A percentile compares a stretch with the other conserved stretches of the same genome.
Evolutionary conservation across 225 moss, liverwort and hornwort species (phyloP).

Genomic region (Pseudisothecium myosuroides): DNA sequence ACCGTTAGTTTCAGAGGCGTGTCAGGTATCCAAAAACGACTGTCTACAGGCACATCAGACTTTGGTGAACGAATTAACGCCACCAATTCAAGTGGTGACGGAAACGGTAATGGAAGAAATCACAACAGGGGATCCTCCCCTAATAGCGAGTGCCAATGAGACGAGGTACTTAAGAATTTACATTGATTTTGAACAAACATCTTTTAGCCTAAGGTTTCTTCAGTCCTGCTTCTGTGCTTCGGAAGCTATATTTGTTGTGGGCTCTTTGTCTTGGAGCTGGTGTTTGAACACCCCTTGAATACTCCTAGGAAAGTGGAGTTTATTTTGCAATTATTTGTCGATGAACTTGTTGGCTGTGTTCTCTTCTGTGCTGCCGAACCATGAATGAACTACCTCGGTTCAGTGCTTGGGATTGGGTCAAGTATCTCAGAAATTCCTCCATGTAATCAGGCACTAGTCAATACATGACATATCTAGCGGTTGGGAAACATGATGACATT

Average conservation of each 20-base stretch:
- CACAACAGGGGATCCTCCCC: background rate
- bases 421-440: background rate
- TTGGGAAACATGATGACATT: background rate
- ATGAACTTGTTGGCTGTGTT: background rate
- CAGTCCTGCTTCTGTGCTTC: background rate
- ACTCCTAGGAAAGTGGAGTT: background rate
- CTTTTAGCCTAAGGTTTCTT: background rate
- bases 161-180: constrained; percentile 1
- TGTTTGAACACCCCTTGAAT: background rate
- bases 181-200: background rate
- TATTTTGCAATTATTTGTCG: background rate
- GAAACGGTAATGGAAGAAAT: background rate
- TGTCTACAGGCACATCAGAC: background rate
- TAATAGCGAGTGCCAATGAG: background rate
- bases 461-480: background rate
- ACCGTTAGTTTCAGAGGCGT: background rate
- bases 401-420: background rate
- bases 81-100: background rate
- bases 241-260: background rate
- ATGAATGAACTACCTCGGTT: background rate
- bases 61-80: background rate
- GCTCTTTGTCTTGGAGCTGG: background rate
- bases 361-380: background rate
- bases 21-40: background rate
- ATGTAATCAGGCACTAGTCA: background rate